Base-by-base conservation (phyloP, 768 basidiomycete genomes). In the Pleurotus pulmonarius region DNA sequence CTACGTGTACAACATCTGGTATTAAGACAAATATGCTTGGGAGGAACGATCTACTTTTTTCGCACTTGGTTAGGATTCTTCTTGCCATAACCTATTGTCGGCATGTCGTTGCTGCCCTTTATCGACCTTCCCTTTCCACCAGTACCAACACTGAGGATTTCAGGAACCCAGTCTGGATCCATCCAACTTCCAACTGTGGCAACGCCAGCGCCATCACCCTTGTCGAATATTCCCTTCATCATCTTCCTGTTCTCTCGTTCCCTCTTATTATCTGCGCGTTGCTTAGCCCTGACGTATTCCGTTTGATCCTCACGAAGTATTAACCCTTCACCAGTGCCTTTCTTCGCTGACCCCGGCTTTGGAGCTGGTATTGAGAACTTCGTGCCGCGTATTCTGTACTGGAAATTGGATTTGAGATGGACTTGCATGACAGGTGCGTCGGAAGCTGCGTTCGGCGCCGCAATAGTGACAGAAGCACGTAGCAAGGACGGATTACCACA, bases 351-450 rank as follows among this genome's bases (percentile, higher is more conserved):
- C 38, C 96, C 95, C 46, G 88, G 78, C 67, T 92, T 95, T 15
- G 97, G 93, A 37, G 87, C 79, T 1, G 97, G 95, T 58, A 99
- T 94, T 16, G 92, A 84, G 70, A 90, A 98, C 64, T 88, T 90
- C 3, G 92, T 95, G 9, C 97, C 97, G 15, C 97, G 88, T 18
- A 85, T 79, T 60, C 85, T 87, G 75, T 94, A 96, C 69, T 97
- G 95, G 75, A 94, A 99, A 74, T 97, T 98, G 63, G 83, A 81
- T 73, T 95, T 98, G 49, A 99, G 84, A 73, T 99, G 96, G 3
- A 99, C 79, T 69, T 92, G 83, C 81, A 95, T 84, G 12, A 73
- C 77, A 1, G 88, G 87, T 2, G 83, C 75, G 64, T 83, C 74
- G n/a, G 76, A 69, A 39, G 80, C 72, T 15, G 88, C 83, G 45